phyloP scores from a whole-genome alignment of 352 stramenopile species.

The Discostella stelligera region DNA sequence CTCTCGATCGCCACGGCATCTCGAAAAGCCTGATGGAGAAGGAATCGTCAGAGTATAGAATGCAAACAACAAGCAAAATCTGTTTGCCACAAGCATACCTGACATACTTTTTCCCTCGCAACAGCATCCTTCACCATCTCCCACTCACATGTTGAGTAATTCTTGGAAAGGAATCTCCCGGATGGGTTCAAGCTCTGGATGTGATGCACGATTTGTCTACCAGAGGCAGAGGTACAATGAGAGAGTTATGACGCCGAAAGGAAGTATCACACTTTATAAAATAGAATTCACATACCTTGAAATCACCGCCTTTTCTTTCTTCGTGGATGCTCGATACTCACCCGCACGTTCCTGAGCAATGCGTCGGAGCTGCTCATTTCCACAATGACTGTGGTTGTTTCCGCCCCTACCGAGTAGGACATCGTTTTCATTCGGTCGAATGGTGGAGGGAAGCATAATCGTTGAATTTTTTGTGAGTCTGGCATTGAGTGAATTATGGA shows the following conservation, averaged over 20 bases:
- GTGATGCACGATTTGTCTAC: constrained; percentile 23
- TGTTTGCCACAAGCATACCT: not conserved
- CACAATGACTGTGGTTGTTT: constrained; percentile 25
- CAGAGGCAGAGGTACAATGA: not conserved
- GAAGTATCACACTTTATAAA: not conserved
- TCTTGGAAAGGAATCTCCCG: constrained; percentile 32
- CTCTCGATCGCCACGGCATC: constrained; percentile 25
- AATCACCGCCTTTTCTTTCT: constrained; percentile 42
- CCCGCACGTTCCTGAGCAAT: constrained; percentile 17
- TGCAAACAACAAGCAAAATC: not conserved
- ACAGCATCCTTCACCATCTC: constrained; percentile 1
- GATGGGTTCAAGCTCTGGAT: constrained; percentile 27
- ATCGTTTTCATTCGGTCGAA: constrained; percentile 32
- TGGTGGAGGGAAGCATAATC: constrained; percentile 1
- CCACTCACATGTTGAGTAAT: constrained; percentile 17
- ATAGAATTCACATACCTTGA: constrained; percentile 17
- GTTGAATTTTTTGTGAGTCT: not conserved
- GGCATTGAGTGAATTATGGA: not conserved
- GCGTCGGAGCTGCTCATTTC: constrained; percentile 34
- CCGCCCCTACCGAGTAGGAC: constrained; percentile 37
- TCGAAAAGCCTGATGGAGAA: constrained; percentile 17
- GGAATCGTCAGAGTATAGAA: not conserved
- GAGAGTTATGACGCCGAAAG: not conserved
- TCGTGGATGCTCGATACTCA: constrained; percentile 29
- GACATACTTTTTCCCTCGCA: constrained; percentile 40